Base-by-base conservation (phyloP, 768 basidiomycete species). In the Lyophyllum semitale region DNA sequence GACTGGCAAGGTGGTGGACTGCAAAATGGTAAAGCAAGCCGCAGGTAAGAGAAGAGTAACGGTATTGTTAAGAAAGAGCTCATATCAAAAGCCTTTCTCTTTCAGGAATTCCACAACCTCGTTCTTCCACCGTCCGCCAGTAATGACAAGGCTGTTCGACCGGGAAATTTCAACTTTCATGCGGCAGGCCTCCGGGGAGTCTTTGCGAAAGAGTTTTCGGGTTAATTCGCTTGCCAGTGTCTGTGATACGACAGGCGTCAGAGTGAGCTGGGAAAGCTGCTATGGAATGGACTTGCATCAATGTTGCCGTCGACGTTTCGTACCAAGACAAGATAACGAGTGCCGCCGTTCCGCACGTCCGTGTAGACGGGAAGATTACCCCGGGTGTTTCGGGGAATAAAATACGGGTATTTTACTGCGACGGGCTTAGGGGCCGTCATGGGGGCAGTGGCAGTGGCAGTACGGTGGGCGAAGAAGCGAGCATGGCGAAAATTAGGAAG, bases 311-410 rank as follows among this genome's bases (percentile, higher is more conserved):
- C 78, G 8, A 93, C 74, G 69, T 91, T 88, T 49, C 85, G 81
- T 54, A 93, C 77, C 42, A 80, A 76, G 41, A 87, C 69, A 32
- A 81, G 72, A 57, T 83, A 73, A 52, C 83, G 81, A 4, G 84
- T 80, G 55, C 86, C 81, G 27, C 71, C 82, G 66, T 87, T 89
- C 58, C 87, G 84, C 42, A 89, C 66, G 66, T 91, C 87, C 26
- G 87, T 81, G 68, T 91, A 91, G 23, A 93, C 87, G 41, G 90
- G 89, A 27, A 92, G 77, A 45, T 81, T 80, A 29, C 88, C 87
- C 47, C 77, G 77, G 44, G 80, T 68, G 68, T 89, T 91, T 57
- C 90, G 82, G 20, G 82, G 79, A 42, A 93, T 76, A 57, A 79
- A 81, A 71, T 90, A 93, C 26, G 72, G 64, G 44, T 68, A 57